A percentile compares a stretch with the other conserved stretches of the same genome.
Evolutionary conservation across 2,329 filamentous ascomycete species (phyloP).

Genomic region (Colletotrichum limetticola): DNA sequence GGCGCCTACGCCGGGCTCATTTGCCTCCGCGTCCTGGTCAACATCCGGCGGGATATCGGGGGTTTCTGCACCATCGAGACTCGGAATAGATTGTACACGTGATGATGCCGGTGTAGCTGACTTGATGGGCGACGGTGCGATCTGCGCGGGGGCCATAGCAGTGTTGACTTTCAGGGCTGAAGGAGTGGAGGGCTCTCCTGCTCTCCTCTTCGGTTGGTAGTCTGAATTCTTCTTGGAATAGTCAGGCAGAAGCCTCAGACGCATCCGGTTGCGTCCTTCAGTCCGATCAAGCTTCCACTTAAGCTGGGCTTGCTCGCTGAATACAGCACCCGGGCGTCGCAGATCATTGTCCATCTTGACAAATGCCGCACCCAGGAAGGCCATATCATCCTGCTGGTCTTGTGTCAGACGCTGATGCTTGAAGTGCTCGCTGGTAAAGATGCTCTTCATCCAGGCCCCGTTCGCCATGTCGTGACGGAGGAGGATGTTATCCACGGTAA

Average conservation of each 20-base stretch:
- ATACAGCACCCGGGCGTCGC: constrained; percentile 82
- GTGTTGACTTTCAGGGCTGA: constrained; percentile 37
- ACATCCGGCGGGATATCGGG: constrained; percentile 37
- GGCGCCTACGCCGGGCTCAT: constrained; percentile 51
- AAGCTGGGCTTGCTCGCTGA: constrained; percentile 70
- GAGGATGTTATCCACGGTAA: constrained; percentile 76
- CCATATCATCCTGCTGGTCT: constrained; percentile 91
- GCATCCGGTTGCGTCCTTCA: constrained; percentile 95
- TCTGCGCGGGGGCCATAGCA: constrained; percentile 20
- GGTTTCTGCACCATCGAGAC: constrained; percentile 26
- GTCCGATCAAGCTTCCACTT: constrained; percentile 97
- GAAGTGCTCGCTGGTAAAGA: constrained; percentile 89
- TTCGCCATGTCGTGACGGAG: constrained; percentile 88
- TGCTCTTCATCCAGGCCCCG: constrained; percentile 93
- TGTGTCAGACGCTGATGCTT: constrained; percentile 91
- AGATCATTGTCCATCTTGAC: constrained; percentile 83
- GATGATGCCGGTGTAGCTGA: constrained; percentile 38
- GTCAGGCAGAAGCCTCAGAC: constrained; percentile 86
- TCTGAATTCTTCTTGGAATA: constrained; percentile 73
- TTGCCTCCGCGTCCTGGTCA: constrained; percentile 41
- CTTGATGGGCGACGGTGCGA: constrained; percentile 36
- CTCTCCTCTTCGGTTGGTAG: constrained; percentile 85
- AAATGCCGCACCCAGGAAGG: constrained; percentile 80
- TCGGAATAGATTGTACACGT: constrained; percentile 36
- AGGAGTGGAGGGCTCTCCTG: constrained; percentile 29